Base-by-base conservation (phyloP, 2,329 filamentous ascomycete species). In the Clarireedia hainanense region DNA sequence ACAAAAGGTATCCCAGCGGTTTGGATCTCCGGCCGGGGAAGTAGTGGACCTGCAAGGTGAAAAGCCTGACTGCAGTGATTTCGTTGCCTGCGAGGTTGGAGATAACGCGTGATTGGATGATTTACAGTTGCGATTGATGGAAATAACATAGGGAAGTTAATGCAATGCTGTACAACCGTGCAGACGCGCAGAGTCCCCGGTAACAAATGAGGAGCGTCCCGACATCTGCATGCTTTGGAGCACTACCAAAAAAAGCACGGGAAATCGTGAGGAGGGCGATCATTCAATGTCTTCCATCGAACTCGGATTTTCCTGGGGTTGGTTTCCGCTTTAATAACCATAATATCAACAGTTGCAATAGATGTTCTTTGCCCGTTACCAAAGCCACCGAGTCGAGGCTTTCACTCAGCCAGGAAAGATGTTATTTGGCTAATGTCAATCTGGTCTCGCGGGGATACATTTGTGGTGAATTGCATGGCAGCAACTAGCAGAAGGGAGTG, bases 201-300 rank as follows among this genome's bases (percentile, higher is more conserved):
- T 50, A 55, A 36, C 52, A 55, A 55, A 55, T 55, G 37, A 55
- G 52, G 27, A 55, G 52, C 37, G 52, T 55, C 52, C 52, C 52
- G 52, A 55, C 52, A 55, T 43, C 47, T 55, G 47, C 52, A 55
- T 34, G 6, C 20, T 47, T 47, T 6, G 24, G 20, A 26, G 26
- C 43, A 47, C 12, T 24, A 24, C 24, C 47, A 43, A 45, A 37
- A 40, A 40, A 45, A 50, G 39, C 52, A 55, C 52, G 23, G 37
- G 42, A 50, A 55, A 6, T 27, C 24, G 24, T 27, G 43, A 47
- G 4, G 43, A 55, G 9, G 52, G 52, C 26, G 52, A 55, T 55
- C 52, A 50, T 43, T 55, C n/a, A 50, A 36, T 12, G 20, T 40
- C 27, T 50, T 50, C 34, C 5, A 54, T 54, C n/a, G 40, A 26